Evolutionary conservation across 2,329 filamentous ascomycete genomes (phyloP).

Genomic region (Acephala macrosclerotiorum): DNA sequence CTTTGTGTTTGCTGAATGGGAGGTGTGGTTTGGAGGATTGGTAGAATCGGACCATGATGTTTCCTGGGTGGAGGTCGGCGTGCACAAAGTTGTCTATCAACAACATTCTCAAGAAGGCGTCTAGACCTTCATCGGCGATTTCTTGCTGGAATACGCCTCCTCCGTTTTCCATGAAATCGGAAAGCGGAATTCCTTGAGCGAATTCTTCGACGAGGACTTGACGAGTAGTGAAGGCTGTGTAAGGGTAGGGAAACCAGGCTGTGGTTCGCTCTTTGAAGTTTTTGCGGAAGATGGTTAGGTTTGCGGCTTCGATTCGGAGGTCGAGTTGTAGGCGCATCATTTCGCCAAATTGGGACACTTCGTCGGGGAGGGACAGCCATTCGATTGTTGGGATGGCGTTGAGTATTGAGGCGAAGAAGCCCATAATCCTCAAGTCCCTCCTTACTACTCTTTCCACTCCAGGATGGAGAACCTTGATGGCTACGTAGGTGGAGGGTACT

Average conservation of each 20-base stretch:
- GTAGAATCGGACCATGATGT: conserved; percentile 99
- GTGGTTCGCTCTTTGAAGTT: conserved; percentile 91
- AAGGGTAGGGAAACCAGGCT: conserved; percentile 96
- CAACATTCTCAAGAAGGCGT: conserved; percentile 96
- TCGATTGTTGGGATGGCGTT: conserved; percentile 93
- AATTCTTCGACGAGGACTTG: conserved; percentile 96
- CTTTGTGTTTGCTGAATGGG: conserved; percentile 50
- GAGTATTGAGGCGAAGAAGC: conserved; percentile 83
- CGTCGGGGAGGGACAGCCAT: conserved; percentile 95
- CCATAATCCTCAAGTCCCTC: conserved; percentile 94
- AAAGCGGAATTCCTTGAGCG: conserved; percentile 89
- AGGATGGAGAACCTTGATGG: conserved; percentile 94
- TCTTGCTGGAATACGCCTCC: conserved; percentile 93
- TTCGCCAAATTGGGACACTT: conserved; percentile 91
- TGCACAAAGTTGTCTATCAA: conserved; percentile 98
- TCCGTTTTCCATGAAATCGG: conserved; percentile 89
- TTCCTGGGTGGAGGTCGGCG: conserved; percentile 94
- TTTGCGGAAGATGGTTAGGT: conserved; percentile 84
- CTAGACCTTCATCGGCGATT: conserved; percentile 92
- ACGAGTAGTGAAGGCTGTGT: conserved; percentile 89
- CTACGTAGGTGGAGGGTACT: conserved; percentile 91
- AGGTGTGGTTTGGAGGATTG: conserved; percentile 78
- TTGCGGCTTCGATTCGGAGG: conserved; percentile 91
- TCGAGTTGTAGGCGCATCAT: conserved; percentile 99
- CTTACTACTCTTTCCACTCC: conserved; percentile 87